Base-by-base conservation (phyloP, 2,329 filamentous ascomycete species). In the Zymoseptoria passerinii region DNA sequence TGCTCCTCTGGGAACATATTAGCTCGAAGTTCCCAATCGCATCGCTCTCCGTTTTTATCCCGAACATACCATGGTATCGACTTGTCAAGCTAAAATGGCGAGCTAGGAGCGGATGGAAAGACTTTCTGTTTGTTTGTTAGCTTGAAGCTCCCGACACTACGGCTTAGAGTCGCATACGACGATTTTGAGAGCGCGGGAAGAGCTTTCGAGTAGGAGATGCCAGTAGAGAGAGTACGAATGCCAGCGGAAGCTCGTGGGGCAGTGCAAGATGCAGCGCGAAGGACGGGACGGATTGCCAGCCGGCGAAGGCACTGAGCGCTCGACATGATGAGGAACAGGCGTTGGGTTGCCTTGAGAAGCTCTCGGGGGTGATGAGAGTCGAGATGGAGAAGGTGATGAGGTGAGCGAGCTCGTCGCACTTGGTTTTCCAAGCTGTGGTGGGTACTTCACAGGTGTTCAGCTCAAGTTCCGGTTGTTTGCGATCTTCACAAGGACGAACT, bases 1-100 rank as follows among this genome's bases (percentile, higher is more conserved):
- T 84, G 87, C 71, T 95, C 90, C 73, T 92, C 92, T 75, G 62
- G 50, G 49, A 23, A 6, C 44, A 9, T 50, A 53, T 67, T 55
- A 66, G 62, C 50, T 48, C 20, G 44, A 29, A 35, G 50, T 23
- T 23, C 23, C 23, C 23, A 23, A 23, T 23, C 23, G 23, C 35
- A 28, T 20, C 10, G 28, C 28, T 53, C 10, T 29, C n/a, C 20
- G 52, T 16, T 18, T 27, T 10, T 19, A 28, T 35, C 3, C 48
- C 18, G 19, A n/a, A n/a, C 27, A 2, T 48, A 73, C 71, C 71
- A 72, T 72, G 60, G 52, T 62, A 64, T 63, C 67, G 66, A 61
- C 67, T 68, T 61, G 68, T 62, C 9, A 71, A 54, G 65, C 69
- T 71, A 61, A 72, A 72, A 23, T 67, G 66, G 60, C 70, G 69